Evolutionary conservation across 768 basidiomycete species (phyloP).

Genomic region (Agaricus blazei): DNA sequence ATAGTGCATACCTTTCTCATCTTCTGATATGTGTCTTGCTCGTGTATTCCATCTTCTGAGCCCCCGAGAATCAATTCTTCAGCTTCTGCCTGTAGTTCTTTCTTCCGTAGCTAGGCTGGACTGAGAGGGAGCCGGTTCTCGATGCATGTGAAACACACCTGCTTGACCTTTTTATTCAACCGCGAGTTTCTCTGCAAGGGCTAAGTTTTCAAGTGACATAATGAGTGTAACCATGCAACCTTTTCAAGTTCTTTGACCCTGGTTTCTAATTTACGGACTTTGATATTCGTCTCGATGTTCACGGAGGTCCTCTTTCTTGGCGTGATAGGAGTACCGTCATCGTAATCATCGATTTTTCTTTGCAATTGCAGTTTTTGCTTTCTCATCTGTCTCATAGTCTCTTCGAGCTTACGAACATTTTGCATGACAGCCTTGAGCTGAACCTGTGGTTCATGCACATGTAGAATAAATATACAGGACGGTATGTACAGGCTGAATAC

Average conservation of each 20-base stretch:
- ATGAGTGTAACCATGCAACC: conserved; percentile 10
- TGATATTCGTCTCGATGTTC: conserved; percentile 5
- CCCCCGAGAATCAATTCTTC: conserved; percentile 27
- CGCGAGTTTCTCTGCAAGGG: conserved; percentile 15
- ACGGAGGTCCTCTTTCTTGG: conserved; percentile 2
- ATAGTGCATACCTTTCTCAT: conserved; percentile 35
- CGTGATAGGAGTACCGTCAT: neutral
- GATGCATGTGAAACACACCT: conserved; percentile 11
- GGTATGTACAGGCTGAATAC: neutral
- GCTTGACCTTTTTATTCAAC: conserved; percentile 18
- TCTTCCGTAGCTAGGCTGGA: conserved; percentile 14
- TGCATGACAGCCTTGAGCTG: neutral
- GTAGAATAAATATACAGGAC: neutral
- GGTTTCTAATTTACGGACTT: conserved; percentile 3
- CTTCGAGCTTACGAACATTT: conserved; percentile 6
- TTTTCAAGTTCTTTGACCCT: conserved; percentile 13
- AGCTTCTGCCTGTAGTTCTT: conserved; percentile 32
- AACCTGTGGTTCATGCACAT: neutral
- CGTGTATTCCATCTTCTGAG: conserved; percentile 19
- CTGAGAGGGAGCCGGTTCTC: neutral
- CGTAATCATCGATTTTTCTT: conserved; percentile 6
- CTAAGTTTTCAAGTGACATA: neutral
- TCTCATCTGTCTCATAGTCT: conserved; percentile 12
- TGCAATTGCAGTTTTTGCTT: conserved; percentile 16
- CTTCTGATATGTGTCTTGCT: conserved; percentile 23